Evolutionary conservation across 441 rosid genomes (phyloP), one percentile per base, ranked within the genome.

Genomic region (Populus tomentosa): DNA sequence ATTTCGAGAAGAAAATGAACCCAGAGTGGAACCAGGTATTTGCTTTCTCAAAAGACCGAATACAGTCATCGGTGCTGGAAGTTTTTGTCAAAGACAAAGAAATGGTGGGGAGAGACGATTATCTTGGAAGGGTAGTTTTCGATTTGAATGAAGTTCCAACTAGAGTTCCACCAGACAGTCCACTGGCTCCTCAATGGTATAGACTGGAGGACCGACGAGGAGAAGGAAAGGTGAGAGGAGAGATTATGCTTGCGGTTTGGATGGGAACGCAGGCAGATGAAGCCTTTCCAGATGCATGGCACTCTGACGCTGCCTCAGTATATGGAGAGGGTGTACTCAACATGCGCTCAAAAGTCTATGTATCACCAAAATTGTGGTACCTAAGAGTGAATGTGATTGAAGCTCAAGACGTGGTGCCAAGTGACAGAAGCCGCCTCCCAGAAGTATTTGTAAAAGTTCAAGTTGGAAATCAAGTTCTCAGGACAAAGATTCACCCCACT

Each of bases 161-260:
- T 75, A 84, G 97, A 77, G 91, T 89, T 75, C 97, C 97, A 0
- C 99, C 99, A 1, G 99, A 95, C 75, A 92, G 99, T 76, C 95
- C 98, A 0, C 75, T 95, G 82, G 99, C 98, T 61, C 98, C 98
- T n/a, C 97, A 92, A 80, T 95, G 99, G 99, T 95, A 93, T 66
- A 80, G 95, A 59, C 74, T 95, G 81, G 97, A 92, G 65, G 93
- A 92, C 72, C 83, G 91, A 3, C 87, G 85, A 62, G 95, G 97
- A 1, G 85, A 83, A 77, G 92, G 94, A 50, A 92, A 89, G 83
- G 89, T 80, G 62, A 89, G 90, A 75, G 99, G 99, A 77, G 94
- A 95, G 86, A 82, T 93, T 56, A 93, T 93, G 97, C 82, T 93
- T 79, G 97, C 96, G 75, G 96, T 93, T 78, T 93, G 96, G 97